Base-by-base conservation (phyloP, 768 basidiomycete genomes). In the Serendipita sp. region DNA sequence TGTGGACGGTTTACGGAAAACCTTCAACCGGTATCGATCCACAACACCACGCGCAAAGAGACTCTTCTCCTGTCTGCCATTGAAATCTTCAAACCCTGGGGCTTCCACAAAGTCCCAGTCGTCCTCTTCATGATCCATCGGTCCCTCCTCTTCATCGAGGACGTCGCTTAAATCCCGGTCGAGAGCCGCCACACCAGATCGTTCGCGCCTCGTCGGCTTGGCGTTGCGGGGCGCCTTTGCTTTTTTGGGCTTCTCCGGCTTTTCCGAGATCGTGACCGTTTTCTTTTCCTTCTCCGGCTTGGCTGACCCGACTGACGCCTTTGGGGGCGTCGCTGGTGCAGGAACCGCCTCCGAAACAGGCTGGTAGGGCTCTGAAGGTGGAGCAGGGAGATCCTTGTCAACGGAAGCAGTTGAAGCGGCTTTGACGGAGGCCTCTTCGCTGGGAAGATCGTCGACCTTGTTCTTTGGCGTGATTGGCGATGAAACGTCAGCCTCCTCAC, bases 91-190 rank as follows among this genome's bases (percentile, higher is more conserved):
- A 7, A 70, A 68, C 68, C 86, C 86, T 3, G 76, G 88, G 44
- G 81, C 82, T 70, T 91, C 89, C 66, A 95, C 80, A 67, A 93
- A 82, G 80, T 93, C 91, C 91, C 92, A 95, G 65, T 92, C 91
- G 46, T 91, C 88, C 62, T 91, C 90, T 64, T 85, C 83, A 36
- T 71, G 71, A 63, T 79, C 78, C 18, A 75, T 76, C 64, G 70
- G 71, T 35, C 75, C 75, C 1, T 70, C 77, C 16, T 79, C 78
- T 66, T 76, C 78, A 34, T 78, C 78, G 66, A 74, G 75, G 44
- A 73, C 79, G 71, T 83, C 84, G 13, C 81, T 80, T 34, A 89
- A 74, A 70, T 84, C 83, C 52, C 83, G 81, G 73, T 92, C 89
- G 73, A 93, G 75, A 1, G 89, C 89, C 15, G 84, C 80, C 47